These are phyloP conservation scores for Boletus barrowsii DNA, from an alignment of 768 basidiomycete genomes.

Conservation along the genomic window DNA sequence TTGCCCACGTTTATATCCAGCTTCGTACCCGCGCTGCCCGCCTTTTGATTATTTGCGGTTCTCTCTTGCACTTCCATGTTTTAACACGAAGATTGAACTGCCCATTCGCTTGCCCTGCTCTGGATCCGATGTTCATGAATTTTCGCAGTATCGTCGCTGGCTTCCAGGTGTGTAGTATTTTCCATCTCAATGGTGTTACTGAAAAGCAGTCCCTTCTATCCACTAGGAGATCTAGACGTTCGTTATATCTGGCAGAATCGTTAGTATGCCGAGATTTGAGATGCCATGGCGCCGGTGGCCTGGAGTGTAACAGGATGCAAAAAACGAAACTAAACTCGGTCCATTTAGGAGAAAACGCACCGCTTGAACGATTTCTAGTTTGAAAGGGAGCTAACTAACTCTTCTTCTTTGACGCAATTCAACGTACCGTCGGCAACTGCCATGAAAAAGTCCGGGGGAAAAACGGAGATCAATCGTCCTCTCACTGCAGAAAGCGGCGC, in stretches of 20 bases:
- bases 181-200: constrained; percentile 20
- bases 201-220: constrained; percentile 12
- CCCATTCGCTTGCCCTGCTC: constrained; percentile 53
- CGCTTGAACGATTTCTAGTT: constrained; percentile 60
- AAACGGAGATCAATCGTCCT: too few species aligned
- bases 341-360: constrained; percentile 47
- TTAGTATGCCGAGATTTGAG: constrained; percentile 51
- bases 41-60: neutral
- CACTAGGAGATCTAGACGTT: too few species aligned
- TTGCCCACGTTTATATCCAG: constrained; percentile 18
- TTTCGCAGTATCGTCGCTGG: constrained; percentile 51
- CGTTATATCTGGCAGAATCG: constrained; percentile 53
- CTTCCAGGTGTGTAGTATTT: constrained; percentile 63
- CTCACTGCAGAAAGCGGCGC: too few species aligned
- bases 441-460: too few species aligned
- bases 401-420: too few species aligned
- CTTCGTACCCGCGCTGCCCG: constrained; percentile 57
- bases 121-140: constrained; percentile 55
- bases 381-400: constrained; percentile 16
- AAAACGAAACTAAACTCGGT: neutral
- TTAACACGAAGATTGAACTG: constrained; percentile 57
- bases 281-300: constrained; percentile 50
- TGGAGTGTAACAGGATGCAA: neutral
- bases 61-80: constrained; percentile 18
- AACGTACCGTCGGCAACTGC: too few species aligned